These are phyloP conservation scores for Citrus reticulata DNA, from an alignment of 345 rosid genomes.

Conservation along the genomic window DNA sequence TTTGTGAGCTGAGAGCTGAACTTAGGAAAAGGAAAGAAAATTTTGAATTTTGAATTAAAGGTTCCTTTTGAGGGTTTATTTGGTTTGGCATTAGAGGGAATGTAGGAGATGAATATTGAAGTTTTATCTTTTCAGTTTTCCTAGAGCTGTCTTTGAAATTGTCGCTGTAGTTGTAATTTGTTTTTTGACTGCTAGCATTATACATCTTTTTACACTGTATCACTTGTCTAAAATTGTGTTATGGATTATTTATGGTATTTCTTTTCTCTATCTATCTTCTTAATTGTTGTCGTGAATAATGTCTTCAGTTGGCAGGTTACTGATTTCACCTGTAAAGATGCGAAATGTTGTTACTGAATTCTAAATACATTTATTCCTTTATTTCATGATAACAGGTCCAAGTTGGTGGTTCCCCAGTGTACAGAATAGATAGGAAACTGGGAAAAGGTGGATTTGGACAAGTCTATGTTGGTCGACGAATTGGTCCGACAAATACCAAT, in stretches of 20 bases:
- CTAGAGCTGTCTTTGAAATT: background rate
- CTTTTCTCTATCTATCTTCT: background rate
- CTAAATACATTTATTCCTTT: background rate
- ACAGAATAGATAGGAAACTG: conserved; percentile 70
- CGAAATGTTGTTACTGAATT: background rate
- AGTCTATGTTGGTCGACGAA: conserved; percentile 83
- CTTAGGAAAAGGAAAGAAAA: background rate
- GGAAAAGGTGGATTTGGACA: conserved; percentile 99
- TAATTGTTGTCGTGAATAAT: background rate
- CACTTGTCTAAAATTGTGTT: background rate
- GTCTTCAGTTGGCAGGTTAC: background rate
- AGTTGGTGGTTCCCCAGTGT: conserved; percentile 82
- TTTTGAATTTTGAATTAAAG: background rate
- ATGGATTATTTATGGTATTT: background rate
- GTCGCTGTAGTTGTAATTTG: background rate
- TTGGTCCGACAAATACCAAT: conserved; percentile 31
- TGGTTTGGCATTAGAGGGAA: background rate
- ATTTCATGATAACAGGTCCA: conserved; percentile 51
- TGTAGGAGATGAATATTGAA: background rate
- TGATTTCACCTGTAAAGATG: background rate
- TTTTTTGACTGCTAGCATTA: background rate
- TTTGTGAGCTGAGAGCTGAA: background rate
- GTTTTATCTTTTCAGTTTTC: background rate
- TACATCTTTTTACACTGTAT: background rate
- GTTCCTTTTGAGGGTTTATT: background rate